Evolutionary conservation across 305 asterid species (phyloP).

Genomic region (Caryopteris hybrid): DNA sequence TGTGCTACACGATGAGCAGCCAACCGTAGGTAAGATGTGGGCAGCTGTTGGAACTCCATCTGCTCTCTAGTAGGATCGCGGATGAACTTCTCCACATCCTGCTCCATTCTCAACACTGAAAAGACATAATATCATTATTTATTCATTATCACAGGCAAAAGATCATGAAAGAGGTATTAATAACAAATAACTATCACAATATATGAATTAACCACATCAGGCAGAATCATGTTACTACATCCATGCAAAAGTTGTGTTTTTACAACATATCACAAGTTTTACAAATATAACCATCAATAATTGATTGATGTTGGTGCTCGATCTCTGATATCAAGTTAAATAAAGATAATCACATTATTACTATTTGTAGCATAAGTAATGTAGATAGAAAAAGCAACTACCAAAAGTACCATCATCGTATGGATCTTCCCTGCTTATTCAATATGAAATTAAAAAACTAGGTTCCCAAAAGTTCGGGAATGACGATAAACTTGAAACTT

Average conservation of each 20-base stretch:
- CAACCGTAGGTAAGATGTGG: constrained; percentile 94
- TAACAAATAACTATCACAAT: not conserved
- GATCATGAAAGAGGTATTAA: not conserved
- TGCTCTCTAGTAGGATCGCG: constrained; percentile 81
- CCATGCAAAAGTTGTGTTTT: not conserved
- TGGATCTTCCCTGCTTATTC: not conserved
- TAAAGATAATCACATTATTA: too few species aligned
- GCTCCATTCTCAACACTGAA: constrained; percentile 95
- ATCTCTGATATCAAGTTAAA: too few species aligned
- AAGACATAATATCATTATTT: constrained; percentile 14
- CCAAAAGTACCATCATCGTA: not conserved
- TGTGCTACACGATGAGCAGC: constrained; percentile 99
- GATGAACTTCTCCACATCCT: constrained; percentile 85
- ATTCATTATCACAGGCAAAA: not conserved
- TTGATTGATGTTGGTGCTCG: too few species aligned
- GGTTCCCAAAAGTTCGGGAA: not conserved
- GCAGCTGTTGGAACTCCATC: constrained; percentile 95
- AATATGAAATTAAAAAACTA: not conserved
- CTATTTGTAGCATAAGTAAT: not conserved
- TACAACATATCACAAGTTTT: too few species aligned
- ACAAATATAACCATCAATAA: constrained; percentile 5
- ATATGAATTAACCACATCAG: not conserved
- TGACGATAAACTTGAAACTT: not conserved
- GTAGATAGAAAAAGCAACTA: not conserved
- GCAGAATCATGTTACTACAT: not conserved